Percentiles rank a stretch among this genome's conserved stretches.
phyloP scores from a whole-genome alignment of 129 eudicot species.

The Lonicera japonica region DNA sequence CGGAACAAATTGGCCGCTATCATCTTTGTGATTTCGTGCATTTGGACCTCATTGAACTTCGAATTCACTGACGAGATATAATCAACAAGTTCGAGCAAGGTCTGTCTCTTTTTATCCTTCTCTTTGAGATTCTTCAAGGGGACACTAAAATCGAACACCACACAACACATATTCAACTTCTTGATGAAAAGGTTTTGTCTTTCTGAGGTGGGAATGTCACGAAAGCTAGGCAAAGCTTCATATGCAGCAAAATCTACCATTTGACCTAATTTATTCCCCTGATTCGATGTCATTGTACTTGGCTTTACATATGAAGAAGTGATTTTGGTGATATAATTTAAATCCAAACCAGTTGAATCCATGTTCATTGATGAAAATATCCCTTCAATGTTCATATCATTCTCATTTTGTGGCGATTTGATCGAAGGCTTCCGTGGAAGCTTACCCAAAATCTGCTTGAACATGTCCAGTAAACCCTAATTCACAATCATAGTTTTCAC shows the following conservation, averaged over 20 bases:
- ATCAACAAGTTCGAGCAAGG: slow-evolving; percentile 61
- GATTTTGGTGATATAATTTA: slow-evolving; percentile 14
- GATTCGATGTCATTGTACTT: slow-evolving; percentile 24
- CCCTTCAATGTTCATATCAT: slow-evolving; percentile 21
- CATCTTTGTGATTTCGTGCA: slow-evolving; percentile 64
- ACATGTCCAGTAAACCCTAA: slow-evolving; percentile 37
- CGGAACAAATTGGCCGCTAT: slow-evolving; percentile 57
- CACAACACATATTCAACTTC: slow-evolving; percentile 60
- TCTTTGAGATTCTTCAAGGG: slow-evolving; percentile 36
- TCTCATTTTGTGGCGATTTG: slow-evolving; percentile 36
- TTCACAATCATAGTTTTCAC: slow-evolving; percentile 7
- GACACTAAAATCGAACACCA: slow-evolving; percentile 58
- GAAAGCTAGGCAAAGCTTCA: slow-evolving; percentile 51
- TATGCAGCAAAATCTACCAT: slow-evolving; percentile 21
- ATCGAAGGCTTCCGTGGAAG: slow-evolving; percentile 64
- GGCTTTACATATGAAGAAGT: slow-evolving; percentile 27
- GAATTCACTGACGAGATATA: slow-evolving; percentile 38
- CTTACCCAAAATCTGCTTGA: slow-evolving; percentile 70
- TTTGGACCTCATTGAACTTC: slow-evolving; percentile 49
- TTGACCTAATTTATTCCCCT: slow-evolving; percentile 27
- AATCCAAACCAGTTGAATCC: slow-evolving; percentile 12
- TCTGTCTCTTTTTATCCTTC: slow-evolving; percentile 56
- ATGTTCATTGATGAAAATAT: slow-evolving; percentile 16
- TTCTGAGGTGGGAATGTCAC: slow-evolving; percentile 44
- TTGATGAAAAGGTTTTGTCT: slow-evolving; percentile 51